Evolutionary conservation across 78 protist genomes (phyloP).

Genomic region (Emiliania huxleyi): DNA sequence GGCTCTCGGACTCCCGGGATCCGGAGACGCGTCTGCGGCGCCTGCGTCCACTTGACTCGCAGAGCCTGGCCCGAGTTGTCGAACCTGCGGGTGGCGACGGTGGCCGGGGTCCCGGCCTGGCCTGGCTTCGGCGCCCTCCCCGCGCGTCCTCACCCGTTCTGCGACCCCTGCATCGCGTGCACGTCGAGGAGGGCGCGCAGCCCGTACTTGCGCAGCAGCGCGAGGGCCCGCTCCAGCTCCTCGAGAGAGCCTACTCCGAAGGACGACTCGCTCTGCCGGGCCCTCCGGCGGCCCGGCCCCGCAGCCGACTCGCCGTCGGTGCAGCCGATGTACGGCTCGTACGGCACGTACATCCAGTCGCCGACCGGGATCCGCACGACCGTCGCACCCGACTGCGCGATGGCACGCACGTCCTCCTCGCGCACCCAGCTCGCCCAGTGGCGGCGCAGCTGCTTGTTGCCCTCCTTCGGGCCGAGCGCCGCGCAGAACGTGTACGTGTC

Average conservation of each 20-base stretch:
- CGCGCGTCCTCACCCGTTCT: no score
- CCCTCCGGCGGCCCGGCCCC: no score
- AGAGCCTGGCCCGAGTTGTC: background rate
- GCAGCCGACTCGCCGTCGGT: no score
- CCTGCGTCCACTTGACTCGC: background rate
- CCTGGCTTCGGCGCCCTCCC: no score
- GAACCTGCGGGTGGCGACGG: no score
- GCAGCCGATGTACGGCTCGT: no score
- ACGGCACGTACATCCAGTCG: background rate
- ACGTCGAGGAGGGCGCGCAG: background rate
- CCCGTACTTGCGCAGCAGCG: background rate
- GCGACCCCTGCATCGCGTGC: background rate
- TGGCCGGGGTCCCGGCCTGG: no score
- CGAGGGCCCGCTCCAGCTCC: background rate
- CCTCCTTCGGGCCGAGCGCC: constrained; percentile 3
- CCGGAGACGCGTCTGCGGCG: no score
- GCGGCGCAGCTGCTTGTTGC: background rate
- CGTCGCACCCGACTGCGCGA: background rate
- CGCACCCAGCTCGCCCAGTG: constrained; percentile 17
- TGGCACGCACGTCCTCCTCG: background rate
- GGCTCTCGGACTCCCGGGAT: no score
- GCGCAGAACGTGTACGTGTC: background rate
- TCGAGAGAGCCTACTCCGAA: background rate
- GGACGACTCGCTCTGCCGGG: no score
- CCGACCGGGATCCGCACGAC: background rate